Conservation (phyloP, 2,329 filamentous ascomycete species). For the Scedosporium dehoogii region DNA sequence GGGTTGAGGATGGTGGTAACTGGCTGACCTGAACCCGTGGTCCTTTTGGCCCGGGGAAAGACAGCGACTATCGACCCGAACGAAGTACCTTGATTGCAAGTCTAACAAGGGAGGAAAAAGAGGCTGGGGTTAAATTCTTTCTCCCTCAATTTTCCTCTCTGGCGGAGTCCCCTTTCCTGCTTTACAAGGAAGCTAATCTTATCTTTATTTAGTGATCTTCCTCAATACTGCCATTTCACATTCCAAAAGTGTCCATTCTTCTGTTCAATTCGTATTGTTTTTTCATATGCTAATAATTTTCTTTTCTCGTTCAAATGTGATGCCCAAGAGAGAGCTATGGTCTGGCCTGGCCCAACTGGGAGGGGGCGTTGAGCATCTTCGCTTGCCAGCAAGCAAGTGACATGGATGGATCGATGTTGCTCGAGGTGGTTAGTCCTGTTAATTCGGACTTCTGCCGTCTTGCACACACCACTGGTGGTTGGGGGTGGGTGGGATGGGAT, state of each 20-base stretch:
- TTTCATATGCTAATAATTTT: neutral
- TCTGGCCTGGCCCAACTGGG: neutral
- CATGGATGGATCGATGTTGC: neutral
- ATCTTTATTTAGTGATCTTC: neutral
- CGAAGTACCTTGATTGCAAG: conserved; percentile 2
- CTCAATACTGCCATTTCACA: neutral
- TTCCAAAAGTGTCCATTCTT: neutral
- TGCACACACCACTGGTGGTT: neutral
- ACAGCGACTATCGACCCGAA: neutral
- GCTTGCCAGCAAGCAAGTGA: neutral
- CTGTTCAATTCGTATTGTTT: neutral
- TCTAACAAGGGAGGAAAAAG: neutral
- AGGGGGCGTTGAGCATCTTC: neutral
- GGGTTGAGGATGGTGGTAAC: conserved; percentile 2
- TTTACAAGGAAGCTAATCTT: neutral
- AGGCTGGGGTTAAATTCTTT: neutral
- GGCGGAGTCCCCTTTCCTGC: neutral
- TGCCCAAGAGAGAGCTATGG: neutral
- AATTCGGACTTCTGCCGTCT: neutral
- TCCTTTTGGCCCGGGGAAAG: conserved; percentile 5
- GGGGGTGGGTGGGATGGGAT: neutral
- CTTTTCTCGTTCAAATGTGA: neutral
- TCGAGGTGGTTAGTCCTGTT: neutral
- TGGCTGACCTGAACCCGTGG: conserved; percentile 6
- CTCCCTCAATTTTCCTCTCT: neutral